Evolutionary conservation across 2,329 filamentous ascomycete genomes (phyloP), one percentile per base, ranked within the genome.

Genomic region (Corniculantispora saksenae): DNA sequence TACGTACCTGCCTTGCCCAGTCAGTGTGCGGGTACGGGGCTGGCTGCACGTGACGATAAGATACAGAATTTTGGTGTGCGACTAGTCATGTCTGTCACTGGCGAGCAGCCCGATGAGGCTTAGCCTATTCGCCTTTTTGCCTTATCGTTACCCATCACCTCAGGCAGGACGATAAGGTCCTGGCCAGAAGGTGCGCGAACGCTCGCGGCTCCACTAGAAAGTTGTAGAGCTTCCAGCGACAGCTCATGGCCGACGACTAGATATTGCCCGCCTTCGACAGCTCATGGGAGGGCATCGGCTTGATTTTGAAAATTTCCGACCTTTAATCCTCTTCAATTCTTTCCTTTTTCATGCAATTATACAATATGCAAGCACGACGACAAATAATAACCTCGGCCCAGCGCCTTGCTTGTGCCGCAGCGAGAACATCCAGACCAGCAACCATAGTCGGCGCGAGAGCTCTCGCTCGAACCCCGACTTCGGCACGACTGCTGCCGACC

Each of bases 121-220:
- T 45, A 54, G 59, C 21, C n/a, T n/a, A n/a, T n/a, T n/a, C n/a
- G n/a, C n/a, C n/a, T n/a, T n/a, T n/a, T n/a, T n/a, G 12, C 23
- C 29, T 53, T 48, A 13, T 15, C 38, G 23, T 23, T 27, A 21
- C 21, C 40, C 72, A 55, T 57, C 43, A 35, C 35, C 47, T 58
- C 19, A n/a, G 45, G 40, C 47, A 25, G 35, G 48, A 32, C 38
- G 27, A 66, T 61, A 68, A 69, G 68, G 65, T 56, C 64, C 66
- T 32, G 32, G 63, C n/a, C 70, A 72, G 79, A 81, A 81, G 67
- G 66, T 79, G 70, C 79, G 73, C 79, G 79, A 81, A 81, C 69
- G 69, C 73, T 71, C 78, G 70, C 57, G 67, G 56, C 69, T 32
- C 65, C 63, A 38, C 63, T 57, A 63, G 66, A 67, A 67, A 61